A percentile compares a stretch with the other conserved stretches of the same genome.
phyloP scores from a whole-genome alignment of 495 filamentous ascomycete genomes.

The Pseudomonodictys pantanalensis region DNA sequence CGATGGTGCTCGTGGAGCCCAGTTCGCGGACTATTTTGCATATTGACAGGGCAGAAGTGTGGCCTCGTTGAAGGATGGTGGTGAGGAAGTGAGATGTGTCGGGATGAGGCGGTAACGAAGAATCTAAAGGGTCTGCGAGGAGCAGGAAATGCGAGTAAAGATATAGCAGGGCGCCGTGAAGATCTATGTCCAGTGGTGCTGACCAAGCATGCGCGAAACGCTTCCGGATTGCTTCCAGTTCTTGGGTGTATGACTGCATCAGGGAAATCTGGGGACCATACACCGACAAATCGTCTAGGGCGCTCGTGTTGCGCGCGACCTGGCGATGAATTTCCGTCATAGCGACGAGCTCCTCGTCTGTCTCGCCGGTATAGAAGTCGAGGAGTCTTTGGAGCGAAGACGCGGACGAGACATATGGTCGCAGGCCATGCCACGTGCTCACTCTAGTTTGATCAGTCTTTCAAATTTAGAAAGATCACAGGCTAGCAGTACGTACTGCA shows the following conservation, averaged over 20 bases:
- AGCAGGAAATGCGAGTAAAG: neutral
- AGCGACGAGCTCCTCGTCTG: neutral
- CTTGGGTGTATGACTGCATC: neutral
- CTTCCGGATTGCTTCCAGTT: neutral
- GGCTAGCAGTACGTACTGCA: too few relatives aligned
- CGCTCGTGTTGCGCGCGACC: neutral
- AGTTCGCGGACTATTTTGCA: neutral
- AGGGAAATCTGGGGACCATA: neutral
- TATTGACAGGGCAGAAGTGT: neutral
- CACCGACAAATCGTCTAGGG: neutral
- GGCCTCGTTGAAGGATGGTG: slow-evolving; percentile 1
- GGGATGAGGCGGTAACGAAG: neutral
- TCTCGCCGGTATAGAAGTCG: neutral
- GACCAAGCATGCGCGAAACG: neutral
- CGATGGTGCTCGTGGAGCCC: neutral
- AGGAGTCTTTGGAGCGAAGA: neutral
- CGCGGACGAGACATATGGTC: neutral
- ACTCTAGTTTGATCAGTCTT: too few relatives aligned
- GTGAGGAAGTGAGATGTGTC: neutral
- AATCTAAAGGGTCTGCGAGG: neutral
- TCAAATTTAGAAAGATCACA: too few relatives aligned
- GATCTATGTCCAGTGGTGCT: neutral
- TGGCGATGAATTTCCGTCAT: slow-evolving; percentile 14
- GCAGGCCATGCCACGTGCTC: slow-evolving; percentile 5
- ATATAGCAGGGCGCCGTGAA: slow-evolving; percentile 2